Percentiles rank a stretch among this genome's conserved stretches.
Conservation (phyloP, 2,329 filamentous ascomycete species). For the Pseudogymnoascus verrucosus region DNA sequence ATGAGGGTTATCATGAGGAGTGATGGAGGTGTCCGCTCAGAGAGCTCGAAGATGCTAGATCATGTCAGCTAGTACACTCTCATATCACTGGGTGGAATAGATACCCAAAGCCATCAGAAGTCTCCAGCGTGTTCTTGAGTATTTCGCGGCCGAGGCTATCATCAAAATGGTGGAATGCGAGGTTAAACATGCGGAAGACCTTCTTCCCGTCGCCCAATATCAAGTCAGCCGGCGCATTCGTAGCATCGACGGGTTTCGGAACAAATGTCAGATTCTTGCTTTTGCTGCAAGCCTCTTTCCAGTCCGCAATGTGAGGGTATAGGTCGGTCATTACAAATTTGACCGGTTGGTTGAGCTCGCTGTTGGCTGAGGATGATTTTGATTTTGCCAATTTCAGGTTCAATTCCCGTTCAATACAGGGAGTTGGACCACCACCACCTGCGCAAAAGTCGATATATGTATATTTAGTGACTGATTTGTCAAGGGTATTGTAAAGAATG, state of each 20-base stretch:
- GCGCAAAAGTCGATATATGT: slow-evolving; percentile 70
- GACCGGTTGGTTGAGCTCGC: slow-evolving; percentile 27
- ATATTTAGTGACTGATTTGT: slow-evolving; percentile 40
- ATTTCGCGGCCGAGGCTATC: slow-evolving; percentile 53
- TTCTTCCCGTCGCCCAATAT: slow-evolving; percentile 33
- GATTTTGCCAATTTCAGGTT: slow-evolving; percentile 36
- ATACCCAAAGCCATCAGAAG: slow-evolving; percentile 55
- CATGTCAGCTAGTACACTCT: background rate
- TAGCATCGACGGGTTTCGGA: slow-evolving; percentile 55
- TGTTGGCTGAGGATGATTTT: slow-evolving; percentile 16
- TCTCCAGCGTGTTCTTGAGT: slow-evolving; percentile 55
- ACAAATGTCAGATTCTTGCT: slow-evolving; percentile 53
- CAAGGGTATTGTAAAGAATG: slow-evolving; percentile 45
- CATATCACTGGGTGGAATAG: background rate
- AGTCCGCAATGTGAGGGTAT: slow-evolving; percentile 54
- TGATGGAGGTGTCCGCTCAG: slow-evolving; percentile 51
- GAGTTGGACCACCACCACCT: slow-evolving; percentile 64
- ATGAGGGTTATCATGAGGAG: slow-evolving; percentile 46
- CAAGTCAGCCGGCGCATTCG: slow-evolving; percentile 45
- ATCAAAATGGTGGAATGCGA: slow-evolving; percentile 71
- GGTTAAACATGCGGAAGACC: slow-evolving; percentile 62
- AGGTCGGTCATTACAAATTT: slow-evolving; percentile 60
- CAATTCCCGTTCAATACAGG: slow-evolving; percentile 51
- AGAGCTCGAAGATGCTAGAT: slow-evolving; percentile 60
- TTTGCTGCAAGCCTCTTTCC: slow-evolving; percentile 44